Conservation (phyloP, 169 alveolate genomes). For the Babesia divergens region DNA sequence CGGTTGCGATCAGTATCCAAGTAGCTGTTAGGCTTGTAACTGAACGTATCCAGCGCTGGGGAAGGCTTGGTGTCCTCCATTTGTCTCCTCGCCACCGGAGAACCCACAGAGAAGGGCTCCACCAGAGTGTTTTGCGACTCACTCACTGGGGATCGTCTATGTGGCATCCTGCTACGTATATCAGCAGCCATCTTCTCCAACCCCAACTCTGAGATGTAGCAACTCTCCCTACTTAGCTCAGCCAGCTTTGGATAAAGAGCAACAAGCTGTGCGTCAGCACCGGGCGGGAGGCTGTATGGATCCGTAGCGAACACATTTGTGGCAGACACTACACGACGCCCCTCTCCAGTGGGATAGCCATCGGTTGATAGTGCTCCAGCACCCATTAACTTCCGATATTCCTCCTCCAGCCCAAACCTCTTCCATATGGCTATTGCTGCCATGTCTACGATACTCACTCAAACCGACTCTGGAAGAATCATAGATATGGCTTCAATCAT, state of each 20-base stretch:
- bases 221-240: slow-evolving; percentile 36
- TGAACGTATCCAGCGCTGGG: neutral
- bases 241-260: slow-evolving; percentile 47
- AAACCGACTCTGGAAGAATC: too few species aligned
- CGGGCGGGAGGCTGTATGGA: slow-evolving; percentile 31
- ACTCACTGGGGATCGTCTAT: neutral
- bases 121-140: neutral
- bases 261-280: slow-evolving; percentile 10
- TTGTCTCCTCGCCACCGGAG: neutral
- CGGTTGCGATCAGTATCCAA: neutral
- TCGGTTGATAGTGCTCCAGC: neutral
- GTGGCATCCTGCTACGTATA: neutral
- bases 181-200: slow-evolving; percentile 46
- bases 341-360: slow-evolving; percentile 7
- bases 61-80: neutral
- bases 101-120: neutral
- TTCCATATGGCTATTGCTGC: slow-evolving; percentile 52
- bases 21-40: neutral
- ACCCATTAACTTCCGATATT: slow-evolving; percentile 13
- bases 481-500: too few species aligned
- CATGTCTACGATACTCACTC: too few species aligned
- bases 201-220: slow-evolving; percentile 15
- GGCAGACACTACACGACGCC: slow-evolving; percentile 15
- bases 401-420: slow-evolving; percentile 41
- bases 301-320: slow-evolving; percentile 49